A percentile compares a stretch with the other conserved stretches of the same genome.
These are phyloP conservation scores for Yamadazyma nakazawae DNA, from an alignment of 805 yeast genomes.

Conservation along the genomic window DNA sequence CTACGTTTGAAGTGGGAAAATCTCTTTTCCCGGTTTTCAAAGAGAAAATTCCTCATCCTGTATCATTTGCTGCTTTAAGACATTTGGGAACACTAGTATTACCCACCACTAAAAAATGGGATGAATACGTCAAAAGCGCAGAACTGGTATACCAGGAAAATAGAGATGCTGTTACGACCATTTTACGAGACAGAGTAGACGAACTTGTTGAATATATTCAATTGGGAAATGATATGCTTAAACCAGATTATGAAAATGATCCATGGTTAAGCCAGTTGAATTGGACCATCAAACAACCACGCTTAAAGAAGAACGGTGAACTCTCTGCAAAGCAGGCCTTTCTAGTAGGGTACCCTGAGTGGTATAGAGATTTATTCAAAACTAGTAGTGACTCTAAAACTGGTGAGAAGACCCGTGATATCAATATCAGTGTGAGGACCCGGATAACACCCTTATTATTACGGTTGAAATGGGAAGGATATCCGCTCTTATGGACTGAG, in stretches of 20 bases:
- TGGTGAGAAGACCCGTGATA: slow-evolving; percentile 36
- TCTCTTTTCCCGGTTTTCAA: slow-evolving; percentile 69
- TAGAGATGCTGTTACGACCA: slow-evolving; percentile 52
- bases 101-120: slow-evolving; percentile 78
- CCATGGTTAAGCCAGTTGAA: slow-evolving; percentile 91
- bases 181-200: slow-evolving; percentile 57
- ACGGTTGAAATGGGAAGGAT: slow-evolving; percentile 78
- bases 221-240: slow-evolving; percentile 22
- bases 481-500: slow-evolving; percentile 79
- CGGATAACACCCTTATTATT: slow-evolving; percentile 75
- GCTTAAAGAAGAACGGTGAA: slow-evolving; percentile 63
- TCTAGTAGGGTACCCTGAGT: slow-evolving; percentile 87
- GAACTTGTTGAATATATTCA: slow-evolving; percentile 47
- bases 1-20: slow-evolving; percentile 67
- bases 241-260: slow-evolving; percentile 49
- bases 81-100: slow-evolving; percentile 70
- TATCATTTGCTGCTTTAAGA: slow-evolving; percentile 82
- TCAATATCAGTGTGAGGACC: slow-evolving; percentile 67
- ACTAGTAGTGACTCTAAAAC: slow-evolving; percentile 14
- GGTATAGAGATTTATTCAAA: slow-evolving; percentile 69
- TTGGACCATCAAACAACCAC: slow-evolving; percentile 68
- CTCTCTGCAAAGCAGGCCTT: slow-evolving; percentile 70
- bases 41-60: slow-evolving; percentile 83
- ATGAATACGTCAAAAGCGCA: slow-evolving; percentile 61
- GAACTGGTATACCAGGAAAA: slow-evolving; percentile 65